Percentiles rank a stretch among this genome's conserved stretches.
Evolutionary conservation across 192 early-diverging fungal species (phyloP).

Genomic region (Podila minutissima): DNA sequence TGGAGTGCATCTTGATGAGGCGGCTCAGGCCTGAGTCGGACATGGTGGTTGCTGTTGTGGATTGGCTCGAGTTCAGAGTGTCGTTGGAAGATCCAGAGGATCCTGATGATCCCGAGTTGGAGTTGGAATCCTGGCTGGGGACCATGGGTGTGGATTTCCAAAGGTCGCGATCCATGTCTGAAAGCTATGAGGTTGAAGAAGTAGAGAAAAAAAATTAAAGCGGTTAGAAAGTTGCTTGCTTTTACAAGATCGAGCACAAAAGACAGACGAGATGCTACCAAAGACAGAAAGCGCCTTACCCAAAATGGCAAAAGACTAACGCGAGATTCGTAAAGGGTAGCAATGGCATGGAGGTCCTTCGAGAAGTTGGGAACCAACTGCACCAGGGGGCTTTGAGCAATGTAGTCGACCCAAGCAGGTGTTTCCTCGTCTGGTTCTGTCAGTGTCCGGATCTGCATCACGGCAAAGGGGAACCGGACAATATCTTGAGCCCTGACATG

Average conservation of each 20-base stretch:
- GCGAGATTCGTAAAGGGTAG: constrained; percentile 63
- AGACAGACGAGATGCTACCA: constrained; percentile 45
- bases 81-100: not conserved
- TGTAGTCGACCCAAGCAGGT: constrained; percentile 81
- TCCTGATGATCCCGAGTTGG: not conserved
- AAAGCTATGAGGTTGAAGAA: constrained; percentile 53
- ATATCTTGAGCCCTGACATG: constrained; percentile 66
- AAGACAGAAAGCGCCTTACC: constrained; percentile 8
- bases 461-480: constrained; percentile 82
- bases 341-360: constrained; percentile 86
- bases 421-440: constrained; percentile 76
- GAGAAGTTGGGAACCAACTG: constrained; percentile 86
- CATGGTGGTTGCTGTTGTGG: not conserved
- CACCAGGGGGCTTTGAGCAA: constrained; percentile 76
- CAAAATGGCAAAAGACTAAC: constrained; percentile 61
- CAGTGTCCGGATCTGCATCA: constrained; percentile 89
- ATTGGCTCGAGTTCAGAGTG: constrained; percentile 1
- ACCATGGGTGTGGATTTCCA: constrained; percentile 55
- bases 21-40: not conserved
- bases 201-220: not conserved
- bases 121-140: not conserved
- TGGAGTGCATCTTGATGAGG: not conserved
- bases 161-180: constrained; percentile 79
- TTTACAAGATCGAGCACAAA: constrained; percentile 34
- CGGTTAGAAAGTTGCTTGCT: too few species aligned